These are phyloP conservation scores for Aspergillus sp. DNA, from an alignment of 2,329 filamentous ascomycete genomes.

Conservation along the genomic window DNA sequence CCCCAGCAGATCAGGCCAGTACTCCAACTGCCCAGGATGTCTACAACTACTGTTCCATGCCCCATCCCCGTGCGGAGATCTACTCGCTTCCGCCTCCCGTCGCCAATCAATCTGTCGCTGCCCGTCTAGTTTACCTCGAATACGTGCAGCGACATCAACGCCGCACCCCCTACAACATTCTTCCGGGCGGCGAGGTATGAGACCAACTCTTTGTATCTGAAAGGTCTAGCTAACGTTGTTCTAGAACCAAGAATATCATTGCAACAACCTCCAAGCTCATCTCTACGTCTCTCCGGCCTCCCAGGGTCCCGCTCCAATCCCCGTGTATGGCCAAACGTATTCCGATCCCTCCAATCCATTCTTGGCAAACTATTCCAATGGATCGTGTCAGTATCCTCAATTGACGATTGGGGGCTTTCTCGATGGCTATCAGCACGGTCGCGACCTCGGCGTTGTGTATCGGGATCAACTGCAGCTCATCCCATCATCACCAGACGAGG, in stretches of 20 bases:
- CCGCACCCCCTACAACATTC: conserved; percentile 42
- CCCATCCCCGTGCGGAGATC: conserved; percentile 37
- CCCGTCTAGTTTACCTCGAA: conserved; percentile 40
- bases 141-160: conserved; percentile 44
- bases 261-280: conserved; percentile 40
- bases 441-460: conserved; percentile 38
- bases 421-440: conserved; percentile 42
- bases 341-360: conserved; percentile 40
- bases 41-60: conserved; percentile 46
- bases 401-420: conserved; percentile 42
- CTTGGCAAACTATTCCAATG: conserved; percentile 31
- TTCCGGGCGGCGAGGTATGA: conserved; percentile 41
- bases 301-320: conserved; percentile 24
- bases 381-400: conserved; percentile 43
- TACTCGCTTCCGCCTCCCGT: conserved; percentile 35
- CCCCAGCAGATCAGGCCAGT: conserved; percentile 24
- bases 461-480: conserved; percentile 35
- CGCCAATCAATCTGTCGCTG: conserved; percentile 28
- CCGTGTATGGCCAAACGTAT: conserved; percentile 41
- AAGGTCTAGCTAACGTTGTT: neutral
- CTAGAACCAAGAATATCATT: conserved; percentile 42
- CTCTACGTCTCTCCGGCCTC: conserved; percentile 34
- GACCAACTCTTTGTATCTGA: neutral
- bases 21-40: conserved; percentile 28
- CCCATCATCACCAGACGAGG: conserved; percentile 27